Base-by-base conservation (phyloP, 1,284 basidiomycete genomes). In the Pseudozyma flocculosa region DNA sequence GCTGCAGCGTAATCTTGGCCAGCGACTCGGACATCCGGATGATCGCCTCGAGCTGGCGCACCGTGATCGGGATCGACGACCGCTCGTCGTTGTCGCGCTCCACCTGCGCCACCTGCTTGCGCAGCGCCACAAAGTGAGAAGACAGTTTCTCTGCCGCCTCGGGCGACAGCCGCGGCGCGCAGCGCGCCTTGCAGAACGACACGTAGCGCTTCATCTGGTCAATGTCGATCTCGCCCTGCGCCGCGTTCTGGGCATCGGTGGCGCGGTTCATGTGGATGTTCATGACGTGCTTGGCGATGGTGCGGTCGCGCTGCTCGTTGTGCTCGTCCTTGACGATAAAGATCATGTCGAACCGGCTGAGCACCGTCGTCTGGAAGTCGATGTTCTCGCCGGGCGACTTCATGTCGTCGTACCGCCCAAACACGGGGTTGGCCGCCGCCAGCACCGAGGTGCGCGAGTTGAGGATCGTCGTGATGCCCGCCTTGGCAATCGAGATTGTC, bases 341-440 rank as follows among this genome's bases (percentile, higher is more conserved):
- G 74, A 99, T 98, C 95, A 99, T 96, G 77, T 99, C 95, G 80
- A 99, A 99, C 60, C 95, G 88, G 48, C 92, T 96, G 79, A 99
- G 80, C 73, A 99, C 96, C 1, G 95, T 98, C 2, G 95, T 97
- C 81, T 97, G 93, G 79, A 96, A 96, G 78, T 96, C 93, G 56
- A 96, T 96, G 78, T 96, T 96, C 83, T 96, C 95, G 73, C 95
- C 94, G 8, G 95, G 93, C 76, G 89, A 93, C 73, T 92, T 87
- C 66, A 92, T 93, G 78, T 98, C 95, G 76, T 99, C 93, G 78
- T 98, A 99, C 51, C 95, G 85, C 45, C 95, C 95, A 83, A 94
- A 97, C 13, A 99, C 92, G 1, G 95, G 95, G 80, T 99, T 99
- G 11, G 95, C 95, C 3, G 95, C 95, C 1, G 95, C 95, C 24